Evolutionary conservation across 2,329 filamentous ascomycete species (phyloP).

Genomic region (Diaporthe eres): DNA sequence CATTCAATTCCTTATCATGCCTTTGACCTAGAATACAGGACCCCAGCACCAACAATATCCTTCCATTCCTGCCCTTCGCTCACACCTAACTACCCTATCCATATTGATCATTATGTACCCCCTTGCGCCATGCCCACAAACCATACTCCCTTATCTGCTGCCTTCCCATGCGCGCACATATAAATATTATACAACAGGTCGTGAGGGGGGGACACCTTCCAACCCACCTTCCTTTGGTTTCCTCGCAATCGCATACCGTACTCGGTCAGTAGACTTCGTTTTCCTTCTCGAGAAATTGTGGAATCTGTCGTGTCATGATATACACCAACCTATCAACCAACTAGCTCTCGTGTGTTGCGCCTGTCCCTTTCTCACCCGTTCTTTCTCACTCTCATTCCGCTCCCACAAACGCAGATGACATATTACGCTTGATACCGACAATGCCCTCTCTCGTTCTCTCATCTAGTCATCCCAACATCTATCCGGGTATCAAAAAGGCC

Average conservation of each 20-base stretch:
- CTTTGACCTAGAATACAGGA: too few species aligned
- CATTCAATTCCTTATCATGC: too few species aligned
- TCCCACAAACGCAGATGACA: not conserved
- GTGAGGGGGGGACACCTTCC: not conserved
- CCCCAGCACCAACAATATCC: not conserved
- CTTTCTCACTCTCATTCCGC: not conserved
- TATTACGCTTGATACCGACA: conserved; percentile 7
- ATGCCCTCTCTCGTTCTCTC: conserved; percentile 29
- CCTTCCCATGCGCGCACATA: not conserved
- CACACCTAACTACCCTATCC: not conserved
- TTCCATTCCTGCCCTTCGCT: too few species aligned
- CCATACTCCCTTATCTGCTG: not conserved
- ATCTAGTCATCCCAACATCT: conserved; percentile 47
- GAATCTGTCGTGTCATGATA: conserved; percentile 29
- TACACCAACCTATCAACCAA: conserved; percentile 27
- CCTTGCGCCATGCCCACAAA: not conserved
- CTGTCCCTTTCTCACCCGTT: not conserved
- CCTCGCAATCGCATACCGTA: not conserved
- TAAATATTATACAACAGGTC: conserved; percentile 2
- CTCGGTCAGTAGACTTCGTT: not conserved
- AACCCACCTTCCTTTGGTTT: not conserved
- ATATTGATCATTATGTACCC: conserved; percentile 12
- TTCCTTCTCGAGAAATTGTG: not conserved
- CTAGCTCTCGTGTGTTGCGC: not conserved
- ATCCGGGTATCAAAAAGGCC: conserved; percentile 55